Evolutionary conservation across 257 asterid species (phyloP), one percentile per base, ranked within the genome.

Genomic region (Solanum medicagineum): DNA sequence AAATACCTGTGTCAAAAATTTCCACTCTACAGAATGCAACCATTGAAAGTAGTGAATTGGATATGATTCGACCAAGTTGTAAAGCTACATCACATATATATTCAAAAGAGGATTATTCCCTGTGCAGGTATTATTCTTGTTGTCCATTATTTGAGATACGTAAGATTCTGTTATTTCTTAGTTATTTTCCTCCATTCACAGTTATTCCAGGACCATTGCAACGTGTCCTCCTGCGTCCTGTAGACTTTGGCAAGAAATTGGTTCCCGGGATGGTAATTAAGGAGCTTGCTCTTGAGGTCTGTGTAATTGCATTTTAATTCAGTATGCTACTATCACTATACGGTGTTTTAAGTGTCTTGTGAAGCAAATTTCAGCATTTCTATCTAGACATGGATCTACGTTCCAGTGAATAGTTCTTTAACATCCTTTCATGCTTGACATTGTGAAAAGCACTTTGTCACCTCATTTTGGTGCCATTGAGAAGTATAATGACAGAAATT

Each of bases 221-320:
- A 40, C 81, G 2, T 51, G 87, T 92, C 77, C 84, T 20, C 42
- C 59, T 65, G 16, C 79, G 20, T 65, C 91, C 92, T 74, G 60
- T 45, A 12, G 40, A 69, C 22, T 59, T 70, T 26, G 81, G 55
- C 63, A 74, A 62, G 40, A 51, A 87, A 66, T 84, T 94, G 83
- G 81, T 91, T 87, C 97, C 96, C 1, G 96, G 94, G n/a, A 92
- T 90, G 80, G 84, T 90, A 51, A 80, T 94, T 60, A 65, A 89
- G 69, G 88, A 92, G 24, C 91, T 94, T 66, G 70, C 17, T 22
- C 79, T 94, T 20, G 94, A 91, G 91, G 95, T 92, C 79, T 26
- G 82, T 29, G 42, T 80, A 20, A 22, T 44, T 59, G 79, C 22
- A 75, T 83, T 84, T 77, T 53, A 44, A 70, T 70, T 26, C 45